Conservation (phyloP, 495 filamentous ascomycete genomes). For the Evernia prunastri region DNA sequence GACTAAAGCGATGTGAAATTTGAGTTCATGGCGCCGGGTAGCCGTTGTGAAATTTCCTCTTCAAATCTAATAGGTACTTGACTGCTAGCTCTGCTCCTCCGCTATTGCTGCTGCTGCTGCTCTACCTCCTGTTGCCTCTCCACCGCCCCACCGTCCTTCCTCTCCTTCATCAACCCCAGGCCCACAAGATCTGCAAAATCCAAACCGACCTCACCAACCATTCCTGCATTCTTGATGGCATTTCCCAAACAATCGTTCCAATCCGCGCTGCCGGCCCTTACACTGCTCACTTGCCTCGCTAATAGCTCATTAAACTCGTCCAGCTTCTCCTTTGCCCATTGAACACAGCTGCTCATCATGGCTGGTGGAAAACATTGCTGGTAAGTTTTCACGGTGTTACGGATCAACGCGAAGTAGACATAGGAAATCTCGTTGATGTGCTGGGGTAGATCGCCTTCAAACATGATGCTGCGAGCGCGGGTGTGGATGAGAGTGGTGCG, state of each 20-base stretch:
- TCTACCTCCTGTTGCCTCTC: not conserved
- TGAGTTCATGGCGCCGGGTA: constrained; percentile 2
- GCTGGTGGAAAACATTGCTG: constrained; percentile 79
- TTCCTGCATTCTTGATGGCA: constrained; percentile 69
- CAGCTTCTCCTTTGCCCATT: constrained; percentile 90
- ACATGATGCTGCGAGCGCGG: constrained; percentile 81
- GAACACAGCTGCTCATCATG: constrained; percentile 87
- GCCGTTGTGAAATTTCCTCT: not conserved
- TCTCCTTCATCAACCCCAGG: constrained; percentile 26
- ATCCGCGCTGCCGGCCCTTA: constrained; percentile 58
- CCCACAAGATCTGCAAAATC: constrained; percentile 74
- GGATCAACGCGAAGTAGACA: constrained; percentile 90
- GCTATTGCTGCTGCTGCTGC: not conserved
- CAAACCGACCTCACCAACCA: constrained; percentile 79
- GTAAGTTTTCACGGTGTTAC: constrained; percentile 82
- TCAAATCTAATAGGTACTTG: not conserved
- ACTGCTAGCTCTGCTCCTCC: no score
- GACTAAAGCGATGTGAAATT: not conserved
- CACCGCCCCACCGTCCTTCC: not conserved
- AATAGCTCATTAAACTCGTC: constrained; percentile 83
- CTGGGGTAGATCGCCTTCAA: constrained; percentile 81
- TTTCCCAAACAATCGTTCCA: constrained; percentile 80
- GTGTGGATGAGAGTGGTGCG: constrained; percentile 68
- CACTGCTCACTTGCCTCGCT: constrained; percentile 72
- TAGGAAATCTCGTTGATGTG: constrained; percentile 96